Evolutionary conservation across 1,284 basidiomycete genomes (phyloP).

Genomic region (Ustilago tritici): DNA sequence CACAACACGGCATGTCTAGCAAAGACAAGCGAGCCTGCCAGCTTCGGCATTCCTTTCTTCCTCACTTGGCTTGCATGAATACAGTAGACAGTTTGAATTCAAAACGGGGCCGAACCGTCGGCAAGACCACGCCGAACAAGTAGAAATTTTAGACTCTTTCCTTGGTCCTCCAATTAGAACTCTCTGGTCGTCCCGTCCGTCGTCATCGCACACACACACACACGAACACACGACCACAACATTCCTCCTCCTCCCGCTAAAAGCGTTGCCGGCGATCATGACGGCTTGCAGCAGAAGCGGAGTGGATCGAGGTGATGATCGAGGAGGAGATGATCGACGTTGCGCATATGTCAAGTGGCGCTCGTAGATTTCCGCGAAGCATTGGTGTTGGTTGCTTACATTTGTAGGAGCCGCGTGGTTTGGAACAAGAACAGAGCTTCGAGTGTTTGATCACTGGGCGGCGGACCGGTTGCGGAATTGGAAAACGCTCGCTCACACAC

Average conservation of each 20-base stretch:
- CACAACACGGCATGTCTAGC: not conserved
- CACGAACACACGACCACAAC: not conserved
- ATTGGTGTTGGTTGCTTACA: not conserved
- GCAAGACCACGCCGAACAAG: not conserved
- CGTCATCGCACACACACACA: not conserved
- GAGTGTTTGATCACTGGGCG: not conserved
- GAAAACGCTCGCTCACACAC: not conserved
- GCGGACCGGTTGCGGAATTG: not conserved
- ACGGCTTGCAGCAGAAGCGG: not conserved
- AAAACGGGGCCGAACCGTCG: slow-evolving; percentile 1
- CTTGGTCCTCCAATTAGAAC: not conserved
- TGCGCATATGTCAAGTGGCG: not conserved
- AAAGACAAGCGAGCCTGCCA: not conserved
- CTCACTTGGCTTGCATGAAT: not conserved
- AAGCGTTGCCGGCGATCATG: not conserved
- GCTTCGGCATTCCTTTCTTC: not conserved
- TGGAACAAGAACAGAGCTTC: not conserved
- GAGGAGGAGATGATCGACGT: slow-evolving; percentile 1
- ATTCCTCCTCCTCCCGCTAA: not conserved
- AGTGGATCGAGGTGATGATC: too few species aligned
- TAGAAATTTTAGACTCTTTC: not conserved
- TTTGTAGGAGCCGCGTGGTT: not conserved
- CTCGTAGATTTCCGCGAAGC: not conserved
- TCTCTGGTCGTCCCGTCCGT: not conserved
- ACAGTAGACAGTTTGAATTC: not conserved